These are phyloP conservation scores for Arthroderma uncinatum DNA, from an alignment of 2,329 filamentous ascomycete species.

Conservation along the genomic window DNA sequence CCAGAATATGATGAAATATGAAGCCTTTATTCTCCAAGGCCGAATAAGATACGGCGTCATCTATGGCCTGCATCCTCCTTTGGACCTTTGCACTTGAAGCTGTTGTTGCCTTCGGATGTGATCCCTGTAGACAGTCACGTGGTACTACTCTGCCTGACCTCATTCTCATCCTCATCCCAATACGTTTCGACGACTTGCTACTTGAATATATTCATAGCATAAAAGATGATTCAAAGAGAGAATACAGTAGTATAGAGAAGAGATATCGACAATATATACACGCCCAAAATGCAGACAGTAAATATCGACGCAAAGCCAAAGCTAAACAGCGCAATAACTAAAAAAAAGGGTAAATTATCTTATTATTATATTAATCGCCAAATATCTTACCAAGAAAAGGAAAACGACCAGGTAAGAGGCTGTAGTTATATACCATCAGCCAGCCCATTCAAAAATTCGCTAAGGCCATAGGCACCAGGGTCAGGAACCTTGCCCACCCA, in stretches of 20 bases:
- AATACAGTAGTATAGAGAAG: neutral
- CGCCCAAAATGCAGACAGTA: neutral
- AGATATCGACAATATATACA: neutral
- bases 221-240: too few species aligned
- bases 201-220: too few species aligned
- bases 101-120: neutral
- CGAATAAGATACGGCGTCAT: neutral
- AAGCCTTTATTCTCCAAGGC: neutral
- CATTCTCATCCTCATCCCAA: too few species aligned
- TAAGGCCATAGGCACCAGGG: slow-evolving; percentile 67
- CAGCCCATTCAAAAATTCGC: slow-evolving; percentile 70
- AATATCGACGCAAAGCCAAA: neutral
- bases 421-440: slow-evolving; percentile 38
- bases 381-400: neutral
- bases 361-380: neutral
- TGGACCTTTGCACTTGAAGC: neutral
- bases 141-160: neutral
- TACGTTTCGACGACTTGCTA: too few species aligned
- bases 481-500: slow-evolving; percentile 64
- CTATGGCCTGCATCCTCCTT: neutral
- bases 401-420: neutral
- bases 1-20: slow-evolving; percentile 1
- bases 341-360: neutral
- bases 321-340: neutral
- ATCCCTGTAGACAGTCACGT: neutral